Evolutionary conservation across 805 yeast genomes (phyloP), one percentile per base, ranked within the genome.

Genomic region (Saccharomyces eubayanus): DNA sequence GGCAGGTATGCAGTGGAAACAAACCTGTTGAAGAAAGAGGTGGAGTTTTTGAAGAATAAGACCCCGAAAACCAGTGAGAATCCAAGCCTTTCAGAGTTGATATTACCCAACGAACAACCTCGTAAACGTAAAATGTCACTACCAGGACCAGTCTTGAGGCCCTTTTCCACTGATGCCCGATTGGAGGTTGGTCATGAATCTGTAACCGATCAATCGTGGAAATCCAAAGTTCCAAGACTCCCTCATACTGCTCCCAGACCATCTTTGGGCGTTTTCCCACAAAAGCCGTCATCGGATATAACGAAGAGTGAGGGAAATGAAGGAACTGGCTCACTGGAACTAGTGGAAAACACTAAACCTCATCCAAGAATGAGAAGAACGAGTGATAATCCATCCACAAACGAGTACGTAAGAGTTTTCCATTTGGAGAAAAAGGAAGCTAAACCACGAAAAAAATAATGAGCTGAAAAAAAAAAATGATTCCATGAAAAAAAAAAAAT

Each of bases 311-410:
- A 14, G 28, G 21, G 11, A 49, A 21, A 31, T 9, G 11, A 11
- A 24, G 36, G 12, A 27, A 30, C 11, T 12, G 36, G 50, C 12
- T 47, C 51, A 11, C 50, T 59, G 31, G 55, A 55, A 47, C 53
- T 63, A 21, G 69, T 65, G 3, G 70, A 66, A 49, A 61, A 60
- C 50, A 61, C 59, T 48, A 64, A 62, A 50, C 65, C 66, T n/a
- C 69, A 66, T 53, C 68, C 70, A 31, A 59, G 70, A 50, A 60
- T 62, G 67, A 61, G 65, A 47, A 54, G 69, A 31, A 62, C 55
- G 11, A 59, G 68, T 43, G 67, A 65, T 45, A 61, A 64, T 50
- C 67, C 68, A 9, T 56, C 63, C 29, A 61, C 62, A 40, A 64
- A 61, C 50, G 66, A 64, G 46, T 62, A 59, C 50, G 63, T 67